Conservation (phyloP, 192 early-diverging fungal species). For the Bifiguratus adelaidae region DNA sequence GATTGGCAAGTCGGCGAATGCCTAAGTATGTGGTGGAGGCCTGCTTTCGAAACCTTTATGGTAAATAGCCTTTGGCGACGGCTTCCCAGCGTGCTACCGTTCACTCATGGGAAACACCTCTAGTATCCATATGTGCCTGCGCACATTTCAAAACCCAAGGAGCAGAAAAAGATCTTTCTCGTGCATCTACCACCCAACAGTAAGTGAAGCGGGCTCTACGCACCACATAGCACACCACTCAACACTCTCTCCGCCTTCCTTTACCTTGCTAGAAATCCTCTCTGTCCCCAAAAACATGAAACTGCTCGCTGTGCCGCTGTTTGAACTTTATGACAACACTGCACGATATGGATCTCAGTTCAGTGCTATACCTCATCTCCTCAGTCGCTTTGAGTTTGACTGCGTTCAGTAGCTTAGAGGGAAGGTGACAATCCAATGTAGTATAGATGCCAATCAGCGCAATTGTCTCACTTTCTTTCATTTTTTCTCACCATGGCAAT, state of each 20-base stretch:
- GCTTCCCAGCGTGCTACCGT: conserved; percentile 5
- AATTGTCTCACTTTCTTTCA: too few relatives aligned
- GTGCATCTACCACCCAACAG: conserved; percentile 64
- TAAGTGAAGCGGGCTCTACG: conserved; percentile 17
- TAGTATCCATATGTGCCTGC: conserved; percentile 74
- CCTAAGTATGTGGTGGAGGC: conserved; percentile 60
- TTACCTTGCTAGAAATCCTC: conserved; percentile 36
- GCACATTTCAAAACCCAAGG: conserved; percentile 70
- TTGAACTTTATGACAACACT: conserved; percentile 73
- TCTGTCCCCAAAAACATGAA: conserved; percentile 72
- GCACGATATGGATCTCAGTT: conserved; percentile 63
- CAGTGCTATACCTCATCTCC: conserved; percentile 49
- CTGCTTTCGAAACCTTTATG: conserved; percentile 69
- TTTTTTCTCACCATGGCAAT: too few relatives aligned
- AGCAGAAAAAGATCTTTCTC: conserved; percentile 62
- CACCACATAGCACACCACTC: not conserved
- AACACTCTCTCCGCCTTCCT: not conserved
- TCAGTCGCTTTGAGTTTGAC: conserved; percentile 38
- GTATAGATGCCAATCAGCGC: too few relatives aligned
- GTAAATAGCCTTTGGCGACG: conserved; percentile 37
- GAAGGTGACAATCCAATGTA: too few relatives aligned
- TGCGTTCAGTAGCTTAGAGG: conserved; percentile 20
- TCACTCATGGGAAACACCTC: not conserved
- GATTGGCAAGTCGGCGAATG: conserved; percentile 72
- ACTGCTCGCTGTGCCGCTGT: conserved; percentile 67